Evolutionary conservation across 176 grass and related monocot genomes (phyloP).

Genomic region (Chloris gayana): DNA sequence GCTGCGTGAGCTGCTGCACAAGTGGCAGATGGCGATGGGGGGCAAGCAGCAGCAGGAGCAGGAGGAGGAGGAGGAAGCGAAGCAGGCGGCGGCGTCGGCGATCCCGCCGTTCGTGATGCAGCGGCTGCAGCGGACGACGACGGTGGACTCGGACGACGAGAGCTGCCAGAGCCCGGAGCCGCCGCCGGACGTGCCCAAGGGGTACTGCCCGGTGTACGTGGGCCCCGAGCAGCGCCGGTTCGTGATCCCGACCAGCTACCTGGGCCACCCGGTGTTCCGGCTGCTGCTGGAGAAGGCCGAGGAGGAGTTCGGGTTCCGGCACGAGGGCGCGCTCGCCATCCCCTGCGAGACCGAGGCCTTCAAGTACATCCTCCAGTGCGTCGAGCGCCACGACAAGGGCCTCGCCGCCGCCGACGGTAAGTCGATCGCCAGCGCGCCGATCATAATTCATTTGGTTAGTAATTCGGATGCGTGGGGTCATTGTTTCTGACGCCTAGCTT

Average conservation of each 20-base stretch:
- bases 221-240: constrained; percentile 73
- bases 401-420: constrained; percentile 2
- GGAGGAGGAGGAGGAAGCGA: neutral
- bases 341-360: constrained; percentile 84
- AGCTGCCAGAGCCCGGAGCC: constrained; percentile 64
- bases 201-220: constrained; percentile 69
- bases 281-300: constrained; percentile 86
- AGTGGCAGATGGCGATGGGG: constrained; percentile 57
- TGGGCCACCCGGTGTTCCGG: constrained; percentile 73
- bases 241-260: constrained; percentile 81
- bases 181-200: constrained; percentile 57
- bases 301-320: constrained; percentile 75
- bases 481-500: neutral
- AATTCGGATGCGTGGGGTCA: neutral
- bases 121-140: constrained; percentile 46
- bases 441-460: no score
- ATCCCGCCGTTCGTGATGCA: constrained; percentile 49
- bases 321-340: constrained; percentile 66
- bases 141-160: constrained; percentile 60
- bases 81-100: constrained; percentile 8
- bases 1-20: constrained; percentile 73
- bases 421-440: neutral
- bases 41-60: neutral
- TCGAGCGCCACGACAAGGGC: constrained; percentile 53
- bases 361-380: constrained; percentile 93